Base-by-base conservation (phyloP, 129 eudicot genomes). In the Mikania micrantha region DNA sequence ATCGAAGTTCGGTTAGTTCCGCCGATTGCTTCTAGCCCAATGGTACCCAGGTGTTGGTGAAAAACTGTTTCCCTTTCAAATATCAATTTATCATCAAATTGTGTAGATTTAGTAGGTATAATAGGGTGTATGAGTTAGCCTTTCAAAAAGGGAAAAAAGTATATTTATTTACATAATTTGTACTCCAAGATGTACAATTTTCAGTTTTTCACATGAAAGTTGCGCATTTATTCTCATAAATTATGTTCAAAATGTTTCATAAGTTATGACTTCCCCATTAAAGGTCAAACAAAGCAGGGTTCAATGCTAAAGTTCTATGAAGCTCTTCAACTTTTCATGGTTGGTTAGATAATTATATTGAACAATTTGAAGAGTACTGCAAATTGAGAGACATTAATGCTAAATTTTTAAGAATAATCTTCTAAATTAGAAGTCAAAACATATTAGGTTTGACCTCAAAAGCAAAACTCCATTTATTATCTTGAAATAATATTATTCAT, bases 1-100 rank as follows among this genome's bases (percentile, higher is more conserved):
- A 67, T 53, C 56, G 35, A 79, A 64, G 61, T 80, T 86, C 78
- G 87, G 85, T 83, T 82, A 36, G 66, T 70, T 80, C 56, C 39
- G 45, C 72, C 86, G 78, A 73, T 83, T 74, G 53, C 74, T 20
- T n/a, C n/a, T n/a, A n/a, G n/a, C n/a, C n/a, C n/a, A n/a, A n/a
- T n/a, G n/a, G n/a, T n/a, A n/a, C n/a, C n/a, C n/a, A n/a, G n/a
- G n/a, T n/a, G n/a, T n/a, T n/a, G n/a, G n/a, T n/a, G n/a, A n/a
- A n/a, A n/a, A n/a, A n/a, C n/a, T n/a, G n/a, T n/a, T n/a, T n/a
- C n/a, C n/a, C n/a, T n/a, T n/a, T n/a, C n/a, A n/a, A n/a, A n/a
- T n/a, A n/a, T n/a, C n/a, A n/a, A n/a, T n/a, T n/a, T n/a, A n/a
- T n/a, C n/a, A n/a, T n/a, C n/a, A n/a, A n/a, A n/a, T n/a, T n/a